A percentile compares a stretch with the other conserved stretches of the same genome.
Evolutionary conservation across 2,329 filamentous ascomycete species (phyloP).

Genomic region (Pyrenophora teres): DNA sequence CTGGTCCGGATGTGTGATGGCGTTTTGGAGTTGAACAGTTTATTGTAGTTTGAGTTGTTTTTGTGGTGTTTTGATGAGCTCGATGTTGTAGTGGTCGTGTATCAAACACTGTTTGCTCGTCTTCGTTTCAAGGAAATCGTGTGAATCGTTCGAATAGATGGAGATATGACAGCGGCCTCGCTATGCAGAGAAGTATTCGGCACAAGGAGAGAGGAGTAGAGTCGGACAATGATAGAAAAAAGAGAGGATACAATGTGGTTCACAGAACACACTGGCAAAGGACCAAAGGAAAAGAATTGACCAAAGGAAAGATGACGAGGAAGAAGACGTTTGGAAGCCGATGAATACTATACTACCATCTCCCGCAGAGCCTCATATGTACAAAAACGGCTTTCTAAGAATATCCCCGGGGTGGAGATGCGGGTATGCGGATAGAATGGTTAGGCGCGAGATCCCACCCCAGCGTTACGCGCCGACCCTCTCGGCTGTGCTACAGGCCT

Average conservation of each 20-base stretch:
- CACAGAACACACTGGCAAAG: slow-evolving; percentile 25
- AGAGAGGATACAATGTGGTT: slow-evolving; percentile 11
- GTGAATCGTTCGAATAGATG: not conserved
- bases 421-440: slow-evolving; percentile 11
- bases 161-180: not conserved
- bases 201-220: slow-evolving; percentile 3
- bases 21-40: not conserved
- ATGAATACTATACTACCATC: not conserved
- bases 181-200: slow-evolving; percentile 9
- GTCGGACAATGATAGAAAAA: not conserved
- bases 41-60: not conserved
- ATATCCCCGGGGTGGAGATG: slow-evolving; percentile 10
- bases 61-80: too few relatives aligned
- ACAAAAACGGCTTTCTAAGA: slow-evolving; percentile 12
- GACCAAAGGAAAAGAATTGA: slow-evolving; percentile 7
- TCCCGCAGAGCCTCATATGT: slow-evolving; percentile 13
- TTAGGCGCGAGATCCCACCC: slow-evolving; percentile 21
- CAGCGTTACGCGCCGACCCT: slow-evolving; percentile 25
- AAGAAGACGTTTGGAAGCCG: slow-evolving; percentile 8
- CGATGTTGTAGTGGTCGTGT: not conserved
- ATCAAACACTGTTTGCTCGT: slow-evolving; percentile 8
- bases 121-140: not conserved
- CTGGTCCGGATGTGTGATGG: not conserved
- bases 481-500: slow-evolving; percentile 21
- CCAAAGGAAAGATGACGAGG: slow-evolving; percentile 9